Base-by-base conservation (phyloP, 1,139 yeast genomes). In the Trichomonascaceae sp. region DNA sequence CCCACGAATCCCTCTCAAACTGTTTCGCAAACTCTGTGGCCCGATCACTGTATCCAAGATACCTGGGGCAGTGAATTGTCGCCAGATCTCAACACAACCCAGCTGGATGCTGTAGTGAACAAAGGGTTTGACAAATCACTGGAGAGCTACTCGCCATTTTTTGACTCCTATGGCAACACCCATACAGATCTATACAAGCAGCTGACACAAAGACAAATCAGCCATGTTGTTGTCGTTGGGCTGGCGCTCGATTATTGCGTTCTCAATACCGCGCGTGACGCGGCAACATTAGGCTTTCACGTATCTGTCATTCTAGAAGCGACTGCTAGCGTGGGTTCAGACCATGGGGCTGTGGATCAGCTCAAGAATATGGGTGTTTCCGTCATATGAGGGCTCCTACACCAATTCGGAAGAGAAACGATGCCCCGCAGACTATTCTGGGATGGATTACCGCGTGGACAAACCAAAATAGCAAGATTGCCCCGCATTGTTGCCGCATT, bases 71-170 rank as follows among this genome's bases (percentile, higher is more conserved):
- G 89, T 0, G 63, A 67, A 32, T 62, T 84, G 33, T 82, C 82
- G 2, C 51, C 57, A 0, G 69, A 60, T 37, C 63, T 75, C 31
- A 41, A 35, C 13, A 35, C 56, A 35, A 39, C 54, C 44, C 39
- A 48, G 37, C 39, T 54, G 8, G 42, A 44, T 22, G 32, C 31
- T 3, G 54, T 72, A 2, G 73, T 87, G 4, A 65, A 65, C 38
- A 87, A 87, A 56, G 97, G 96, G 0, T 68, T 64, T 38, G 54
- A 76, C 22, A 59, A 59, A 17, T 87, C 81, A 45, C 57, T 92
- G 16, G 97, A 87, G 51, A 84, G 77, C 54, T 87, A 85, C 50
- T 82, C 94, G n/a, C 87, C 93, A 27, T 85, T 87, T 52, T 62
- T 67, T 36, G 97, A 87, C 53, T 65, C 72, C 20, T 82, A 94